phyloP scores from a whole-genome alignment of 2,329 filamentous ascomycete species.

The Exutisphaerella laricina region DNA sequence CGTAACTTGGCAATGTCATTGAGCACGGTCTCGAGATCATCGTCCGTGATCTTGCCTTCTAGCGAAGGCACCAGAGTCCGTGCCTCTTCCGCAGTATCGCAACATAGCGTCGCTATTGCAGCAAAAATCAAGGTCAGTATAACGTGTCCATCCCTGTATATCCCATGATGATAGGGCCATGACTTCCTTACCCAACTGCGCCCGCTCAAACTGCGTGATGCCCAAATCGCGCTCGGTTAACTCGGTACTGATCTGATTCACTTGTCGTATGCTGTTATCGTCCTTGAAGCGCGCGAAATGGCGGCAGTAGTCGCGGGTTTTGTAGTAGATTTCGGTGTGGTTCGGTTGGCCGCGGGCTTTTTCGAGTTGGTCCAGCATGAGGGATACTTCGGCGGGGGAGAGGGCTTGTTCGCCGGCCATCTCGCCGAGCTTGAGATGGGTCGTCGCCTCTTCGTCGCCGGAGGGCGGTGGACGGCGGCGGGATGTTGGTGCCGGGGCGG shows the following conservation, averaged over 20 bases:
- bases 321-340: slow-evolving; percentile 45
- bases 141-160: neutral
- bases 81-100: slow-evolving; percentile 88
- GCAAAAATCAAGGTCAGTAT: slow-evolving; percentile 4
- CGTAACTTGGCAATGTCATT: slow-evolving; percentile 84
- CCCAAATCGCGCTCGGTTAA: slow-evolving; percentile 44
- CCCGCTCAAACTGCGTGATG: slow-evolving; percentile 76
- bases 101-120: slow-evolving; percentile 74
- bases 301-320: slow-evolving; percentile 77
- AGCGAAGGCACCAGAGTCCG: slow-evolving; percentile 91
- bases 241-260: slow-evolving; percentile 49
- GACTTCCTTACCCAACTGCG: slow-evolving; percentile 75
- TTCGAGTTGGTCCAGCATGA: slow-evolving; percentile 81
- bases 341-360: slow-evolving; percentile 43
- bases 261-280: slow-evolving; percentile 84
- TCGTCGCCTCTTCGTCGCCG: slow-evolving; percentile 82
- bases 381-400: slow-evolving; percentile 83
- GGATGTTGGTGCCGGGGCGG: slow-evolving; percentile 26
- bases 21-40: slow-evolving; percentile 78
- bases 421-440: slow-evolving; percentile 79
- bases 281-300: slow-evolving; percentile 94
- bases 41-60: slow-evolving; percentile 82
- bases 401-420: slow-evolving; percentile 89
- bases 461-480: slow-evolving; percentile 63
- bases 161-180: neutral